Evolutionary conservation across 768 basidiomycete genomes (phyloP), one percentile per base, ranked within the genome.

Genomic region (Austroboletus eburneus): DNA sequence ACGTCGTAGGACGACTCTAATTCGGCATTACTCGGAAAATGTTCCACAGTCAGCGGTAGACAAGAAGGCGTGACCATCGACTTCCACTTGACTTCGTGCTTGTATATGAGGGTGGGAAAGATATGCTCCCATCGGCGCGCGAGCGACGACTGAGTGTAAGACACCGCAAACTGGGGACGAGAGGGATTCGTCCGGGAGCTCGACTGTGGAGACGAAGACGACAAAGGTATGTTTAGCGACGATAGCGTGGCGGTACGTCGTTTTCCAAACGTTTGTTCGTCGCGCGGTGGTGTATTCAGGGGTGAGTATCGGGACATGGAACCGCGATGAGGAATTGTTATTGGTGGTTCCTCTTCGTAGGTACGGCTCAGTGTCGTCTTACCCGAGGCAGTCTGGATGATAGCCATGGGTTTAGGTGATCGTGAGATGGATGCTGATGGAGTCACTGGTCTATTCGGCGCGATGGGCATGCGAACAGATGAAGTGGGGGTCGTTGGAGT

Each of bases 1-100:
- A 92, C 78, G 54, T 89, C 83, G 61, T 86, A 93, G 12, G 81
- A 77, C 4, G 78, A 75, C 49, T 90, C 83, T 7, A 92, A 72
- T 61, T 94, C 87, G 20, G 81, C 70, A 17, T 72, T 73, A 9
- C 81, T 77, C 0, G 95, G 94, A 54, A 95, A 84, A 58, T 91
- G 81, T 58, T 95, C 93, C 12, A 88, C 85, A 0, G 93, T 93
- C 42, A 98, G 75, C 6, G 95, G 95, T 2, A 97, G 76, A 57
- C 90, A 94, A 10, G 82, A 79, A 0, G 94, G 93, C 1, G 88
- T 86, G 42, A 84, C 76, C 61, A 93, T 82, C 9, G 84, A 84
- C 53, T 79, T 81, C 95, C 95, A 98, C 63, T 97, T 96, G 65
- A 93, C 77, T 37, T 94, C 85, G 50, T 92, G 83, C 63, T 91